Percentiles rank a stretch among this genome's conserved stretches.
Evolutionary conservation across 495 filamentous ascomycete species (phyloP).

Genomic region (Neurospora sp.): DNA sequence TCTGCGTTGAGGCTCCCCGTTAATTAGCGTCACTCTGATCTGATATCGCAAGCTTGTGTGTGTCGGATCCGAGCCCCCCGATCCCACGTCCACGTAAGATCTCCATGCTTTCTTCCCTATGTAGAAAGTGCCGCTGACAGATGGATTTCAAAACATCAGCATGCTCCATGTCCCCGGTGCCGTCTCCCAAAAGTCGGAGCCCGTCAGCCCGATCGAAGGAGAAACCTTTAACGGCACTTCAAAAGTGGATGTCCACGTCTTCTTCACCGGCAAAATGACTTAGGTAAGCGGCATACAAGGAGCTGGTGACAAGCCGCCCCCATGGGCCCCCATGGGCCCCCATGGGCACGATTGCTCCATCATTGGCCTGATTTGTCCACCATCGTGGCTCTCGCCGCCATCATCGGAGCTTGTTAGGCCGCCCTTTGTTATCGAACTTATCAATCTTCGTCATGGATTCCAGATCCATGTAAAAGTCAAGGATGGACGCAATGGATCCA

Average conservation of each 20-base stretch:
- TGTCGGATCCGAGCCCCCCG: neutral
- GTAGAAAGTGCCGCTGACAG: neutral
- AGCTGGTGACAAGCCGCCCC: neutral
- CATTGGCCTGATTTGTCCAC: neutral
- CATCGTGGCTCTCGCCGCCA: neutral
- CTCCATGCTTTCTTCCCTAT: neutral
- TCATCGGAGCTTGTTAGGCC: neutral
- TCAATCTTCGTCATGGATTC: neutral
- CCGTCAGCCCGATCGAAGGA: neutral
- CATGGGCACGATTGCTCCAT: neutral
- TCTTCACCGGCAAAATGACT: neutral
- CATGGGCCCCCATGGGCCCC: neutral
- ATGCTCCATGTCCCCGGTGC: neutral
- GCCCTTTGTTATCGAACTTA: neutral
- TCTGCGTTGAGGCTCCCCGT: neutral
- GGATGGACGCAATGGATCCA: neutral
- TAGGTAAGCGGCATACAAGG: neutral
- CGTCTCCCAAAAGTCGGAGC: neutral
- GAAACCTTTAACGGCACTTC: neutral
- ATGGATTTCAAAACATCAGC: neutral
- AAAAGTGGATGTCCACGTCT: neutral
- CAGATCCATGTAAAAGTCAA: neutral
- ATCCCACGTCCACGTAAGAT: neutral
- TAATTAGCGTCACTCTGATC: neutral
- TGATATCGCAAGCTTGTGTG: neutral